Conservation (phyloP, 83 land plant species). For the Picea mariana region DNA sequence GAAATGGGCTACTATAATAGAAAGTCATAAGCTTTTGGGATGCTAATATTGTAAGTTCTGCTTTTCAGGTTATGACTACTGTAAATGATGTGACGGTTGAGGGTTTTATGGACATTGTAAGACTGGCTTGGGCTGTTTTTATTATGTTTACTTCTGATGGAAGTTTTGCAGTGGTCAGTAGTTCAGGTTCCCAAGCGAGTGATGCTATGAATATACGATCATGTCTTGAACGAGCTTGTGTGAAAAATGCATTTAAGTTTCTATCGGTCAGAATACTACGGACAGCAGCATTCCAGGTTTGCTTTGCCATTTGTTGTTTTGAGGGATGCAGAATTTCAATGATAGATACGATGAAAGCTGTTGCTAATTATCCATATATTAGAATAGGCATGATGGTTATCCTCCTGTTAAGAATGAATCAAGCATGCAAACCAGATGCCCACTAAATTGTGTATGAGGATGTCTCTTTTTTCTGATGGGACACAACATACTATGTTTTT, state of each 20-base stretch:
- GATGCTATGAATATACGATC: constrained; percentile 37
- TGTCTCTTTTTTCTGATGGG: too few species aligned
- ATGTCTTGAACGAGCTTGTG: constrained; percentile 53
- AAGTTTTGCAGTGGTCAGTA: constrained; percentile 22
- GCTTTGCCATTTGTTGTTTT: background rate
- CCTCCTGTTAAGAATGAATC: too few species aligned
- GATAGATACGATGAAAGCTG: background rate
- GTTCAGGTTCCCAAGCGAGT: constrained; percentile 35
- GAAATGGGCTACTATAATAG: background rate
- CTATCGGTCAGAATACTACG: constrained; percentile 44
- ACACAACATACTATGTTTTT: too few species aligned
- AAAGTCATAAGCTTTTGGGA: background rate
- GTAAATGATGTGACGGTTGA: constrained; percentile 62
- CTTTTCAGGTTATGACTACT: constrained; percentile 66
- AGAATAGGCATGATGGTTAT: too few species aligned
- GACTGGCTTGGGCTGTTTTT: constrained; percentile 87
- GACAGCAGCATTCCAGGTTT: constrained; percentile 69
- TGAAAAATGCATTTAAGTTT: constrained; percentile 63
- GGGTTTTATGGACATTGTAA: constrained; percentile 75
- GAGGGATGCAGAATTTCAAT: background rate
- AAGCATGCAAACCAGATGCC: too few species aligned
- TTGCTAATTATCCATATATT: background rate
- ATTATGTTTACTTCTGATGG: constrained; percentile 66
- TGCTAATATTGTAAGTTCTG: background rate
- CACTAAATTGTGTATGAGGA: too few species aligned